Evolutionary conservation across 805 yeast species (phyloP).

Genomic region (Yueomyces sp.): DNA sequence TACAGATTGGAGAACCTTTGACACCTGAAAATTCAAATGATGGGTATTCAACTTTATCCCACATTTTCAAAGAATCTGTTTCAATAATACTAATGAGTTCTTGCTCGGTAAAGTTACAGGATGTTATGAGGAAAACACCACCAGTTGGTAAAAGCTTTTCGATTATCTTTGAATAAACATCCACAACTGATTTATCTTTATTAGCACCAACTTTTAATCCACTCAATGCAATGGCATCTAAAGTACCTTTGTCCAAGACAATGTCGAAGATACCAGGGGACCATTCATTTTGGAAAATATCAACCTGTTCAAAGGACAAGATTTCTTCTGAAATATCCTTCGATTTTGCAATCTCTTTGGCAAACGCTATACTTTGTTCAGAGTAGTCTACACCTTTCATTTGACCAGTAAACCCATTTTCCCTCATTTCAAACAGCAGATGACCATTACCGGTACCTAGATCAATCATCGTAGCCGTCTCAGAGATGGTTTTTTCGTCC

Average conservation of each 20-base stretch:
- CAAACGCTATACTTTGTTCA: slow-evolving; percentile 64
- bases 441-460: slow-evolving; percentile 97
- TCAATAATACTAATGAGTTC: slow-evolving; percentile 51
- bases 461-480: slow-evolving; percentile 42
- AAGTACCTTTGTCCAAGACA: slow-evolving; percentile 85
- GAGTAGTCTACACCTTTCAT: slow-evolving; percentile 81
- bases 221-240: slow-evolving; percentile 91
- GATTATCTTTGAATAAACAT: slow-evolving; percentile 51
- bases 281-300: slow-evolving; percentile 40
- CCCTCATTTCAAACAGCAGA: slow-evolving; percentile 51
- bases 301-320: slow-evolving; percentile 51
- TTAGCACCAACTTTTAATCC: slow-evolving; percentile 33
- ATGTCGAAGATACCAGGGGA: slow-evolving; percentile 44
- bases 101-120: slow-evolving; percentile 83
- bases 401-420: slow-evolving; percentile 48
- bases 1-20: slow-evolving; percentile 78
- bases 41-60: slow-evolving; percentile 66
- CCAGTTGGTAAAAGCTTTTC: slow-evolving; percentile 38
- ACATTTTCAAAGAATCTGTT: slow-evolving; percentile 34
- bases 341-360: slow-evolving; percentile 40
- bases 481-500: slow-evolving; percentile 22
- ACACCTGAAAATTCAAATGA: slow-evolving; percentile 80
- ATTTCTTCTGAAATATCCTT: slow-evolving; percentile 23
- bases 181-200: slow-evolving; percentile 34
- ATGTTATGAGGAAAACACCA: slow-evolving; percentile 65